These are phyloP conservation scores for Brettanomyces anomalus DNA, from an alignment of 805 yeast genomes.

Conservation along the genomic window DNA sequence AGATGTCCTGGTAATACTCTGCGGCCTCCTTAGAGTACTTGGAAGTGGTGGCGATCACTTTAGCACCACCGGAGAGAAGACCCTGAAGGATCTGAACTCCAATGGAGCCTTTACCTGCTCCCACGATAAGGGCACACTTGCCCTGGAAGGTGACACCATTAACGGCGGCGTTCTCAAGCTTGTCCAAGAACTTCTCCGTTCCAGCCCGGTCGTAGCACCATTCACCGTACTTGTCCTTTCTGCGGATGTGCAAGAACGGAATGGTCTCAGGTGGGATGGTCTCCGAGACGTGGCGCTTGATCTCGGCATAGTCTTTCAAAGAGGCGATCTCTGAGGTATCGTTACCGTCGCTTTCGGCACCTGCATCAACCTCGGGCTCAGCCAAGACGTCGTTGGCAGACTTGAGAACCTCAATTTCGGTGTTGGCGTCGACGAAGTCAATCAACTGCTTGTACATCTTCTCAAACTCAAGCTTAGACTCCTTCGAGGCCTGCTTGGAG, in stretches of 20 bases:
- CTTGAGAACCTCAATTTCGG: slow-evolving; percentile 62
- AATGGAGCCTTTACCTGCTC: slow-evolving; percentile 98
- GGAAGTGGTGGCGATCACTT: slow-evolving; percentile 92
- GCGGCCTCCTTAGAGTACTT: slow-evolving; percentile 91
- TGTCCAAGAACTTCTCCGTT: slow-evolving; percentile 75
- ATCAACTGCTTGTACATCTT: slow-evolving; percentile 62
- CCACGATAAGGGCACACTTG: slow-evolving; percentile 86
- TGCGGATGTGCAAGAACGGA: slow-evolving; percentile 91
- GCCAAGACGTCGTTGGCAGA: slow-evolving; percentile 44
- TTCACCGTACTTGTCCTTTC: slow-evolving; percentile 56
- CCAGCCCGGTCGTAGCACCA: slow-evolving; percentile 82
- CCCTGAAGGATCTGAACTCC: slow-evolving; percentile 97
- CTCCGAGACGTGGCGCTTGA: slow-evolving; percentile 65
- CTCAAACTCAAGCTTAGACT: slow-evolving; percentile 64
- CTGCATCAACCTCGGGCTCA: slow-evolving; percentile 37
- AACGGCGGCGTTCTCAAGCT: slow-evolving; percentile 87
- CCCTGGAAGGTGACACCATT: slow-evolving; percentile 88
- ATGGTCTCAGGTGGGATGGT: slow-evolving; percentile 73
- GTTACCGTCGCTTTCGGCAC: slow-evolving; percentile 33
- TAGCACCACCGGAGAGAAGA: slow-evolving; percentile 94
- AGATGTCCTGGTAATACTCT: slow-evolving; percentile 90
- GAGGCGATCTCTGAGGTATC: slow-evolving; percentile 79
- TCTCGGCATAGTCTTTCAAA: slow-evolving; percentile 62
- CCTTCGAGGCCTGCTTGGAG: slow-evolving; percentile 62
- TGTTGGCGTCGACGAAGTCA: slow-evolving; percentile 56